Evolutionary conservation across 208 protist genomes (phyloP).

Genomic region (Acanthamoeba divionensis): DNA sequence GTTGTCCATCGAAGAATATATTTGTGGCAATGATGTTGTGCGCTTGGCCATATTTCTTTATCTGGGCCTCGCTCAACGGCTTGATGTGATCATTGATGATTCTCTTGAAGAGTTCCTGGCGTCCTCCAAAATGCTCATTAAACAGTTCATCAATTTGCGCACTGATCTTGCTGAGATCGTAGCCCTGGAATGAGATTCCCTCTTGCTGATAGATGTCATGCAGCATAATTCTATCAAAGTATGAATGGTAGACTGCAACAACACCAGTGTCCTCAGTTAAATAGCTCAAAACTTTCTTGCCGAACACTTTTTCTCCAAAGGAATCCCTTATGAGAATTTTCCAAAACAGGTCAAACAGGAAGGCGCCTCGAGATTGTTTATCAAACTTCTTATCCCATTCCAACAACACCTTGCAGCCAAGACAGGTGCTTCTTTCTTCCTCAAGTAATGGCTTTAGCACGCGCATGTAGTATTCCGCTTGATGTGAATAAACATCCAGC

Average conservation of each 20-base stretch:
- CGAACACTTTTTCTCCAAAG: slow-evolving; percentile 1
- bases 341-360: not conserved
- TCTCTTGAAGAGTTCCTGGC: not conserved
- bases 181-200: not conserved
- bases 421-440: not conserved
- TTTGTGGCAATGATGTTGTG: slow-evolving; percentile 6
- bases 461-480: slow-evolving; percentile 20
- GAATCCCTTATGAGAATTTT: not conserved
- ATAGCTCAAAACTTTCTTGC: not conserved
- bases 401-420: not conserved
- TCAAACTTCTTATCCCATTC: not conserved
- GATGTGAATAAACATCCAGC: not conserved
- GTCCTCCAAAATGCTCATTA: not conserved
- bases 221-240: slow-evolving; percentile 38
- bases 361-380: not conserved
- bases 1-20: slow-evolving; percentile 1
- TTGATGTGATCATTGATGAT: not conserved
- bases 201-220: slow-evolving; percentile 3
- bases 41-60: not conserved
- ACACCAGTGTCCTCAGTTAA: not conserved
- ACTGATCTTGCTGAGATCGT: not conserved
- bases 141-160: not conserved
- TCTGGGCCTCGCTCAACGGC: not conserved
- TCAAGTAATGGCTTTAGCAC: not conserved
- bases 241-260: slow-evolving; percentile 13